Evolutionary conservation across 257 asterid genomes (phyloP), one percentile per base, ranked within the genome.

Genomic region (Ligustrum vulgare): DNA sequence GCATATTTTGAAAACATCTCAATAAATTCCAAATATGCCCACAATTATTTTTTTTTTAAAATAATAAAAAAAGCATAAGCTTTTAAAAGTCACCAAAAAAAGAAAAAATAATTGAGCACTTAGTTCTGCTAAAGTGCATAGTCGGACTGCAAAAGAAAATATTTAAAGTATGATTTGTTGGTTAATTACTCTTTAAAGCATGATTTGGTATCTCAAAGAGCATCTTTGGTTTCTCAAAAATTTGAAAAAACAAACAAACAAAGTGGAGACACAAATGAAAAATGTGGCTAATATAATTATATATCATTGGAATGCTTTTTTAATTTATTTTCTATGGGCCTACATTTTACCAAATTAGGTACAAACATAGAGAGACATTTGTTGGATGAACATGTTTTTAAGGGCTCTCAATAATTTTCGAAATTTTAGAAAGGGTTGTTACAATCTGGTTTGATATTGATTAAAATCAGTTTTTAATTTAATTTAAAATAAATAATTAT

Each of bases 101-200:
- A 60, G 77, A 9, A 20, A 73, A 75, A 75, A 76, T 82, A 72
- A 79, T 72, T 69, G 81, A 72, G 18, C 81, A 79, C 77, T 73
- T 60, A 12, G 63, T 43, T 45, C 2, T 33, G 16, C 34, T 23
- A 60, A 60, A 60, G 67, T 23, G 35, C 67, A 60, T 10, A 22
- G 67, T 10, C 67, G 23, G 64, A 56, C 12, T 56, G 32, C 23
- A 20, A 56, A 5, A 63, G 35, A 4, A 74, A 64, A 60, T 8
- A 58, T 20, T 20, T 20, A 18, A 32, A 65, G 36, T 32, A 65
- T 22, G 32, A 58, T 58, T 58, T 20, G 31, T 58, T 22, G 33
- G 66, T 22, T 33, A 58, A 58, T 22, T 58, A 58, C 32, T 2
- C 9, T n/a, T 8, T 22, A 58, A 58, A 22, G 65, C 8, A 22